Base-by-base conservation (phyloP, 306 rosid species). In the Cicer yamashitae region DNA sequence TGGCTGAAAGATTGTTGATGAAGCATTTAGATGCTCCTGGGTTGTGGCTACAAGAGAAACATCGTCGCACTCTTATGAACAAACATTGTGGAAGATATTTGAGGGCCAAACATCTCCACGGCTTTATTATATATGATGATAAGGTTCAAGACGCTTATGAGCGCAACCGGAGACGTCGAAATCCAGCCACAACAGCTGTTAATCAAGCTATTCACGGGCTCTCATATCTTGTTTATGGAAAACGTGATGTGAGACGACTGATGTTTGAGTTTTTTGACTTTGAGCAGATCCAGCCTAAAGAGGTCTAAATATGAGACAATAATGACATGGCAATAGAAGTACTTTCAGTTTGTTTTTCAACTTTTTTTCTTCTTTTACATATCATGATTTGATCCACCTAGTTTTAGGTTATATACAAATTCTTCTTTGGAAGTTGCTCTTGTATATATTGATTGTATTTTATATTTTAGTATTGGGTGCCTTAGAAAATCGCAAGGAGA, bases 1-100 rank as follows among this genome's bases (percentile, higher is more conserved):
- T 90, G 99, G 99, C 96, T 1, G 98, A 94, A 80, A 90, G 93
- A 82, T 80, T 94, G 88, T 80, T 94, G 88, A 92, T 89, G 93
- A 94, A 92, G 84, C 98, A 94, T 82, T 86, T 94, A 81, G 99
- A 94, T 79, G 99, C 99, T 61, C 99, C 99, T 1, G 99, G 97
- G 44, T 68, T 72, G 78, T 94, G 99, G 99, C 59, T 92, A 45
- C 93, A 88, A 64, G 92, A 88, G 88, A 92, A 86, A 79, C 97
- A 94, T 68, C 96, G 97, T 43, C 86, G 96, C 37, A 20, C 87
- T 79, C 82, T 94, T 1, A 88, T 94, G 99, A 94, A 94, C 91
- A 94, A 90, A 84, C 83, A 78, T 62, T 94, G 97, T 39, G 96
- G 96, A 59, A 84, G 93, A 73, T 94, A 92, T 76, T 84, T 94